These are phyloP conservation scores for Calonectria pseudoreteaudii DNA, from an alignment of 2,329 filamentous ascomycete species.

Conservation along the genomic window DNA sequence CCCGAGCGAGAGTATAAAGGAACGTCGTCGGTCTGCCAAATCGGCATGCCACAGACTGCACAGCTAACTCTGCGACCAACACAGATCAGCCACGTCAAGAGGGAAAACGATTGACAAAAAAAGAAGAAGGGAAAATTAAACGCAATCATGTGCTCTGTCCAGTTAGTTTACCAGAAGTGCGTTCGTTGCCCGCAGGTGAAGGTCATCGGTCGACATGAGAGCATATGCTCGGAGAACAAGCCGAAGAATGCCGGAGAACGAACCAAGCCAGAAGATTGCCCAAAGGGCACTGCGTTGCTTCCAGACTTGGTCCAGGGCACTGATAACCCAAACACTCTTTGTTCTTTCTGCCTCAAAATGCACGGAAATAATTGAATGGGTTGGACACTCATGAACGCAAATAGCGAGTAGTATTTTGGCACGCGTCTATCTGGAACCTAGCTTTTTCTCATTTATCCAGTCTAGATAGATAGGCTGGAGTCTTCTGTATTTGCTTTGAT, in stretches of 20 bases:
- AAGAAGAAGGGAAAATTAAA: neutral
- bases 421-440: neutral
- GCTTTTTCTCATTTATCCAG: neutral
- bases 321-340: constrained; percentile 5
- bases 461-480: too few relatives aligned
- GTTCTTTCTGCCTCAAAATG: neutral
- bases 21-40: neutral
- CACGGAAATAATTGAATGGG: neutral
- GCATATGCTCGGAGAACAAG: neutral
- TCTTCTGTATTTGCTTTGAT: neutral
- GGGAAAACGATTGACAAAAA: neutral
- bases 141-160: neutral
- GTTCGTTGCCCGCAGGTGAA: neutral
- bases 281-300: neutral
- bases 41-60: too few relatives aligned
- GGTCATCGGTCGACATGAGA: neutral
- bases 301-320: neutral
- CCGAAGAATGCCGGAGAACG: neutral
- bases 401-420: neutral
- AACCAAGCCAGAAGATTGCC: neutral
- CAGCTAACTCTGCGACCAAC: too few relatives aligned
- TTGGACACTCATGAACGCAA: neutral
- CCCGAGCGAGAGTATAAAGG: neutral
- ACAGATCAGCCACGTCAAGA: neutral
- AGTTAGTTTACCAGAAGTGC: neutral